Evolutionary conservation across 495 filamentous ascomycete species (phyloP).

Genomic region (Podospora bellae-mahoneyi): DNA sequence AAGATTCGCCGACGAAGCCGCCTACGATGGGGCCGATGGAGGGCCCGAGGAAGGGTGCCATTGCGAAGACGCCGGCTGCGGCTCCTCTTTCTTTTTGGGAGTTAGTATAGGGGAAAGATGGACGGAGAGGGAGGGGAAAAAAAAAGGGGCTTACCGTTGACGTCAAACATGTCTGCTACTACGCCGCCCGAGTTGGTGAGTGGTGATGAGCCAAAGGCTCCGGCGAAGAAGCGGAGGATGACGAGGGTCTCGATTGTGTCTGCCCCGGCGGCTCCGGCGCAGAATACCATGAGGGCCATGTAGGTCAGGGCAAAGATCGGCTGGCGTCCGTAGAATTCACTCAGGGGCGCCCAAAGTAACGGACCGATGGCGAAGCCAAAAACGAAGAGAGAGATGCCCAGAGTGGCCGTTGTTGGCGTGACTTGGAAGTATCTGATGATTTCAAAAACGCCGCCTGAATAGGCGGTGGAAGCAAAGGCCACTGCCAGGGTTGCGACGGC

Average conservation of each 20-base stretch:
- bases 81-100: constrained; percentile 55
- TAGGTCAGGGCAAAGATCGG: constrained; percentile 65
- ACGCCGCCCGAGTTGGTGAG: constrained; percentile 72
- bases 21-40: constrained; percentile 56
- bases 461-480: constrained; percentile 73
- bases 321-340: constrained; percentile 71
- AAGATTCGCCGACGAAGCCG: constrained; percentile 50
- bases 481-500: constrained; percentile 70
- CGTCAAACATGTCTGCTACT: constrained; percentile 70
- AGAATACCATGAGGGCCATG: constrained; percentile 63
- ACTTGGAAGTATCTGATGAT: constrained; percentile 59
- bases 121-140: no score
- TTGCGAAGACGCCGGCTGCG: constrained; percentile 61
- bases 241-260: constrained; percentile 64
- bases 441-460: constrained; percentile 64
- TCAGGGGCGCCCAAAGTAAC: constrained; percentile 61
- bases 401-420: constrained; percentile 56
- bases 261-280: constrained; percentile 58
- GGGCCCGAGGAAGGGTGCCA: constrained; percentile 69
- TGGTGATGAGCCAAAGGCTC: constrained; percentile 71
- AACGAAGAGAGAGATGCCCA: constrained; percentile 73
- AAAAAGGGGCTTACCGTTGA: constrained; percentile 25
- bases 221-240: constrained; percentile 74
- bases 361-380: constrained; percentile 68
- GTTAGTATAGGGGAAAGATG: constrained; percentile 1